Conservation (phyloP, 495 filamentous ascomycete genomes). For the Chaetomium tenue region DNA sequence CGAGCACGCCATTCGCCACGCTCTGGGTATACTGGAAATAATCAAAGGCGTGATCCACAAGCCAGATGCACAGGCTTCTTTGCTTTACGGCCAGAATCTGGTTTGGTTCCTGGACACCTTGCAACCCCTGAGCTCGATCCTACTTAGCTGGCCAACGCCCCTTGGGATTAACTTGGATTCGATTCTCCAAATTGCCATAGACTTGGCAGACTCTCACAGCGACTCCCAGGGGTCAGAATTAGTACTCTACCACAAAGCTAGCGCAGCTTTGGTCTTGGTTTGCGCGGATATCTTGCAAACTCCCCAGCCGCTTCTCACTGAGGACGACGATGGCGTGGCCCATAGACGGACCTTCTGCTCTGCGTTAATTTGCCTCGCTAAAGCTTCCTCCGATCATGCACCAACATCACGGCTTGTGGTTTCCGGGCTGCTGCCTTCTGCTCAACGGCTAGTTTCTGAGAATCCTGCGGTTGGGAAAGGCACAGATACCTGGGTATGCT, state of each 20-base stretch:
- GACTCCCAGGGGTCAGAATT: slow-evolving; percentile 21
- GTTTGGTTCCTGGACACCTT: slow-evolving; percentile 42
- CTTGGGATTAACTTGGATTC: slow-evolving; percentile 28
- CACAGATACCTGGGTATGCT: slow-evolving; percentile 41
- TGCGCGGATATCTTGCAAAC: slow-evolving; percentile 33
- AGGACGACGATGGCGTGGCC: slow-evolving; percentile 22
- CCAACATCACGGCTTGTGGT: slow-evolving; percentile 37
- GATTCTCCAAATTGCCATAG: slow-evolving; percentile 32
- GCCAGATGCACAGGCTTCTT: slow-evolving; percentile 9
- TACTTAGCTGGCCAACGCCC: slow-evolving; percentile 30
- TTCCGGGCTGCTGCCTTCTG: slow-evolving; percentile 34
- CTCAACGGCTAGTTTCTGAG: slow-evolving; percentile 30
- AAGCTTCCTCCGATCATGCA: slow-evolving; percentile 30
- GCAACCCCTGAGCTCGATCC: slow-evolving; percentile 31
- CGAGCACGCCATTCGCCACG: slow-evolving; percentile 35
- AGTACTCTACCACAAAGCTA: slow-evolving; percentile 37
- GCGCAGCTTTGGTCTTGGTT: slow-evolving; percentile 32
- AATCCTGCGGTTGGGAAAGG: slow-evolving; percentile 25
- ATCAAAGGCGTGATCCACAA: slow-evolving; percentile 19
- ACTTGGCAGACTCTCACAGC: slow-evolving; percentile 26
- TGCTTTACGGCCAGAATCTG: slow-evolving; percentile 28
- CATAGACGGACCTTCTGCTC: slow-evolving; percentile 27
- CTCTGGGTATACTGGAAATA: slow-evolving; percentile 27
- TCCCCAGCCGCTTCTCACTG: slow-evolving; percentile 20
- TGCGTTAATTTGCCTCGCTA: slow-evolving; percentile 38